Base-by-base conservation (phyloP, 768 basidiomycete species). In the Mycena chlorophos region DNA sequence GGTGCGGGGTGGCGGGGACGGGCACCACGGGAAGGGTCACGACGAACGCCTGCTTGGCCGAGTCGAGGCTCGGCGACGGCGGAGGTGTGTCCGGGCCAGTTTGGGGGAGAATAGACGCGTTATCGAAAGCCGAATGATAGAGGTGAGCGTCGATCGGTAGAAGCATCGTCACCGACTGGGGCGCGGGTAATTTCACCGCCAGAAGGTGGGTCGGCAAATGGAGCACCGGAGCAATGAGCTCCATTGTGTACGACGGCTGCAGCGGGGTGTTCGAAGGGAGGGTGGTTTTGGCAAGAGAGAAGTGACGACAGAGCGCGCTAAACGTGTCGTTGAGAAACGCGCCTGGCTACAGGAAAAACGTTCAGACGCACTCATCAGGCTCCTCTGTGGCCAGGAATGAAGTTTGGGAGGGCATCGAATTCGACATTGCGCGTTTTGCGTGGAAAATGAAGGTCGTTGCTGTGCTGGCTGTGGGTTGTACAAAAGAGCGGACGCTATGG, bases 191-290 rank as follows among this genome's bases (percentile, higher is more conserved):
- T 50, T 10, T 61, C 55, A 80, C 72, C 20, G 81, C 79, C 43
- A 87, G 75, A 53, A 81, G 72, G 63, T 87, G 86, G 3, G 83
- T 86, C 34, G 85, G 84, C 59, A 75, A 68, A 52, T 72, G 76
- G 12, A 75, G 58, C 50, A 83, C 71, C 22, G 71, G 73, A 5
- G 49, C 52, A 16, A 45, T 48, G 42, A 61, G 2, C 37, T 47
- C 49, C 69, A 85, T 76, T 57, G 80, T 75, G 54, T 84, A 71
- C 1, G 76, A 75, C 12, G 72, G 55, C 3, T 79, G 82, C 3
- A 80, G 57, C 14, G 66, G 49, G 6, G 55, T 55, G 29, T 54
- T 63, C 6, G 63, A 27, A n/a, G 61, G 46, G 13, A 60, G 54
- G 12, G 47, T 52, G 17, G 65, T 60, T 34, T 52, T 69, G 14